Conservation (phyloP, 305 asterid genomes). For the Fraxinus velutina region DNA sequence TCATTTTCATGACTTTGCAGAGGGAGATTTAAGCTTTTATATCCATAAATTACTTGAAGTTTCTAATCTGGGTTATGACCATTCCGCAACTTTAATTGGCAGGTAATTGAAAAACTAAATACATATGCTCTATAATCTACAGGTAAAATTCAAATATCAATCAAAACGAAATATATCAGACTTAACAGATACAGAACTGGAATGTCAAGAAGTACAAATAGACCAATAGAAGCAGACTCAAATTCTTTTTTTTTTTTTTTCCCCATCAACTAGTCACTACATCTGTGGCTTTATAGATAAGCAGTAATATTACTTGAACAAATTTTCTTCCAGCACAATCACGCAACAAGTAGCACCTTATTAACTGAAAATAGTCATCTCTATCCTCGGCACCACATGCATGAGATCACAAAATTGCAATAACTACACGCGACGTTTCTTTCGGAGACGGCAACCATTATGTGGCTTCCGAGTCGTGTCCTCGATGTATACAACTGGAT, state of each 20-base stretch:
- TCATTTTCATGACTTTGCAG: not conserved
- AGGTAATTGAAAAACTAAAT: not conserved
- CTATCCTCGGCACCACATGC: constrained; percentile 18
- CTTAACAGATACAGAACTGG: not conserved
- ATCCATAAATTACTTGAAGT: not conserved
- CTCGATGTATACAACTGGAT: constrained; percentile 69
- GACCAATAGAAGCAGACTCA: not conserved
- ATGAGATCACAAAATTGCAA: not conserved
- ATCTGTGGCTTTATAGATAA: constrained; percentile 11
- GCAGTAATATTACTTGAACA: not conserved
- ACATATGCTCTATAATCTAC: no score
- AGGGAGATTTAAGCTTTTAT: not conserved
- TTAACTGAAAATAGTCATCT: constrained; percentile 32
- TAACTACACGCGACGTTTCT: constrained; percentile 64
- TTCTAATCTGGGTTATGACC: not conserved
- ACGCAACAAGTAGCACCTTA: constrained; percentile 11
- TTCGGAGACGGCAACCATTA: constrained; percentile 75
- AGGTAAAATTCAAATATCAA: no score
- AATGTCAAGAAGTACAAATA: not conserved
- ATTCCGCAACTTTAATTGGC: not conserved
- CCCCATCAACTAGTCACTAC: constrained; percentile 13
- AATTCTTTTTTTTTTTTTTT: not conserved
- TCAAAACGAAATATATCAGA: not conserved
- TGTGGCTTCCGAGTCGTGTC: constrained; percentile 79
- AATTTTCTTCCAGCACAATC: not conserved